Evolutionary conservation across 257 asterid genomes (phyloP).

Genomic region (Solanum piurae): DNA sequence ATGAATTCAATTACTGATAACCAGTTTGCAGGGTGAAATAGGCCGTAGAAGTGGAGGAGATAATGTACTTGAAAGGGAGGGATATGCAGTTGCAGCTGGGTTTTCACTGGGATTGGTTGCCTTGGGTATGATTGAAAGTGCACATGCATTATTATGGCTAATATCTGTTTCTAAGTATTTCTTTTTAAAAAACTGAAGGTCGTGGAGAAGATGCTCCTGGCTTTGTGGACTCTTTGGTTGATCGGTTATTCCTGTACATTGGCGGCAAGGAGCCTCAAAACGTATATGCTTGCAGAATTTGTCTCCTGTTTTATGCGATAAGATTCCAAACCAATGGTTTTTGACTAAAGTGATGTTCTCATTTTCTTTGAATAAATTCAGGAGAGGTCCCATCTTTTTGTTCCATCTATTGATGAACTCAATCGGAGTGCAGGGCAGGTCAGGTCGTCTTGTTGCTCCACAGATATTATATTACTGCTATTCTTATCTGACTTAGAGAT

Average conservation of each 20-base stretch:
- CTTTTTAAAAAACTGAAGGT: slow-evolving; percentile 34
- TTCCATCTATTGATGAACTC: slow-evolving; percentile 52
- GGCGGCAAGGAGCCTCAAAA: slow-evolving; percentile 67
- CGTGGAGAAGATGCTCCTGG: slow-evolving; percentile 88
- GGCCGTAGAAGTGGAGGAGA: slow-evolving; percentile 99
- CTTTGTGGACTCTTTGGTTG: slow-evolving; percentile 60
- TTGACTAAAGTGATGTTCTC: slow-evolving; percentile 6
- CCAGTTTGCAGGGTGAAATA: slow-evolving; percentile 66
- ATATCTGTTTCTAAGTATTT: slow-evolving; percentile 3
- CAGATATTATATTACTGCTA: background rate
- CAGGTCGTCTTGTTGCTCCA: background rate
- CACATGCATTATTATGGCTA: slow-evolving; percentile 3
- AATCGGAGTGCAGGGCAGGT: slow-evolving; percentile 78
- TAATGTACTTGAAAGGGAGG: slow-evolving; percentile 97
- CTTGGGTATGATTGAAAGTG: slow-evolving; percentile 46
- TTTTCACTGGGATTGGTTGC: slow-evolving; percentile 89
- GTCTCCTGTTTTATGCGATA: slow-evolving; percentile 1
- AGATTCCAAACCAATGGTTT: background rate
- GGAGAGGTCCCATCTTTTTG: slow-evolving; percentile 39
- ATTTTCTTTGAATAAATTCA: slow-evolving; percentile 26
- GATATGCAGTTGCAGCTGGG: slow-evolving; percentile 96
- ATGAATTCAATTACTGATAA: background rate
- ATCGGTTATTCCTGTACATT: slow-evolving; percentile 75
- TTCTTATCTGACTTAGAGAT: background rate
- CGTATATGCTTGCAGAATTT: slow-evolving; percentile 20